These are phyloP conservation scores for Monosporozyma servazzii DNA, from an alignment of 805 yeast genomes.

Conservation along the genomic window DNA sequence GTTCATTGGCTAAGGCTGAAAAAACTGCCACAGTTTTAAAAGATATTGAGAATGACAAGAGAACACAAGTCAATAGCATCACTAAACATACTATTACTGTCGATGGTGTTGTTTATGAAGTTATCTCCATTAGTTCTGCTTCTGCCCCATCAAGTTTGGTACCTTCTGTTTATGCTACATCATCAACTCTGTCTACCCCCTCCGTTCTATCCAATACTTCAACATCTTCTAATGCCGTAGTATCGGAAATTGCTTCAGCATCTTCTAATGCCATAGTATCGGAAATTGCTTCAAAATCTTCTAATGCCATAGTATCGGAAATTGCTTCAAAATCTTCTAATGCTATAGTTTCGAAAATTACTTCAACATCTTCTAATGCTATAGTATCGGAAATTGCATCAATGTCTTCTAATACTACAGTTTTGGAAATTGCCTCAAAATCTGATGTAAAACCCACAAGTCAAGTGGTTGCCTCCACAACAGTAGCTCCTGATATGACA, in stretches of 20 bases:
- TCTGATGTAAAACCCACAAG: neutral
- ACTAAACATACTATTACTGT: constrained; percentile 5
- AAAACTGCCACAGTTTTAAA: neutral
- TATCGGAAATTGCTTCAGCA: no score
- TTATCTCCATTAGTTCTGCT: neutral
- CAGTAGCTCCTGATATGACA: neutral
- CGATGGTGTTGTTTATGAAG: constrained; percentile 8
- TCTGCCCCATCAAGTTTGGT: neutral
- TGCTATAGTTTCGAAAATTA: no score
- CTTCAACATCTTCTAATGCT: no score
- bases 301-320: neutral
- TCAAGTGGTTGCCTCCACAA: neutral
- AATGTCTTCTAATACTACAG: neutral
- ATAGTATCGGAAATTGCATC: neutral
- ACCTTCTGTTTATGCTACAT: neutral
- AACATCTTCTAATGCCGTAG: neutral
- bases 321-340: neutral
- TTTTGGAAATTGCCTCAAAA: neutral
- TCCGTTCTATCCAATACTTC: neutral
- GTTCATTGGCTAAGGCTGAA: neutral
- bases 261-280: no score
- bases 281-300: no score
- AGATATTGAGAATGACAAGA: neutral
- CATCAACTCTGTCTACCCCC: neutral
- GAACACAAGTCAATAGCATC: neutral